Percentiles rank a stretch among this genome's conserved stretches.
phyloP scores from a whole-genome alignment of 805 yeast genomes.

The Groenewaldozyma tartarivorans region DNA sequence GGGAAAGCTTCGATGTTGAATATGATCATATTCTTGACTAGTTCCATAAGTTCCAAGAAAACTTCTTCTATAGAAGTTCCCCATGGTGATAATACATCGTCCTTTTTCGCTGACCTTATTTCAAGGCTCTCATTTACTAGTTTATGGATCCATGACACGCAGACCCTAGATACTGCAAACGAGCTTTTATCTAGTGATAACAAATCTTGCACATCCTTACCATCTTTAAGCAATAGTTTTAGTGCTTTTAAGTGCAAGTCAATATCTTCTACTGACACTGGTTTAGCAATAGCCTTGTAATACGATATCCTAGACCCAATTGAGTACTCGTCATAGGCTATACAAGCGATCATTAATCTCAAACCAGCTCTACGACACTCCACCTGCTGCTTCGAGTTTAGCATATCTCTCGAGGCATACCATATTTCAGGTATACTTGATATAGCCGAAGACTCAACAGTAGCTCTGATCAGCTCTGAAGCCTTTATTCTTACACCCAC shows the following conservation, averaged over 20 bases:
- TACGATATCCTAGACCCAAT: slow-evolving; percentile 44
- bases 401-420: slow-evolving; percentile 53
- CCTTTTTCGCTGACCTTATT: slow-evolving; percentile 21
- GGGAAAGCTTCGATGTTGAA: slow-evolving; percentile 39
- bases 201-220: slow-evolving; percentile 33
- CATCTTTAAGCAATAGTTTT: slow-evolving; percentile 39
- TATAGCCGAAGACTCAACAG: slow-evolving; percentile 43
- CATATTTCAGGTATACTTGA: slow-evolving; percentile 65
- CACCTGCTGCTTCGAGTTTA: slow-evolving; percentile 29
- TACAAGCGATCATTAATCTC: slow-evolving; percentile 46
- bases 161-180: slow-evolving; percentile 31
- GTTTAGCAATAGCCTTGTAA: slow-evolving; percentile 50
- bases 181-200: slow-evolving; percentile 42
- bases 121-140: slow-evolving; percentile 25
- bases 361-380: slow-evolving; percentile 42
- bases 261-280: slow-evolving; percentile 41
- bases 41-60: slow-evolving; percentile 28
- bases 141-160: slow-evolving; percentile 29
- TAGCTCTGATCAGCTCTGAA: slow-evolving; percentile 40
- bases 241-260: slow-evolving; percentile 41
- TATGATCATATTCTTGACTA: slow-evolving; percentile 37
- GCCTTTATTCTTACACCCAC: slow-evolving; percentile 34
- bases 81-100: slow-evolving; percentile 22
- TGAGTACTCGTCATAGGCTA: slow-evolving; percentile 39
- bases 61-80: slow-evolving; percentile 23